Conservation (phyloP, 495 filamentous ascomycete species). For the Annulohypoxylon nitens region DNA sequence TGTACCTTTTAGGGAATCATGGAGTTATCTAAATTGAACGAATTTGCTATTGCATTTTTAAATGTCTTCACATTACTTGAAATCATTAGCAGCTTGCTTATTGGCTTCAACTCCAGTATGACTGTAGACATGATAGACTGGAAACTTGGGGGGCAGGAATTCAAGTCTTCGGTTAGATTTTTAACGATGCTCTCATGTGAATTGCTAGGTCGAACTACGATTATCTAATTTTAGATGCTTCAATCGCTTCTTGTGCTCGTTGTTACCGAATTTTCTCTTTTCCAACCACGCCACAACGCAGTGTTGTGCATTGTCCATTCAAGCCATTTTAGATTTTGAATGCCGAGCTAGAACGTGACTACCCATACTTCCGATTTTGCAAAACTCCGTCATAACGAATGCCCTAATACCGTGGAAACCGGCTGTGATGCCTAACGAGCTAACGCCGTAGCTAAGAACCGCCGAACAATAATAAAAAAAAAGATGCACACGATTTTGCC, state of each 20-base stretch:
- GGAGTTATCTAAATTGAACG: not conserved
- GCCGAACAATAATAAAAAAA: constrained; percentile 2
- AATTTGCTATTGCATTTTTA: not conserved
- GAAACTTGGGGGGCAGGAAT: not conserved
- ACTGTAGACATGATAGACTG: not conserved
- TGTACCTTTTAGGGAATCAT: constrained; percentile 17
- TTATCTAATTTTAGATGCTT: not conserved
- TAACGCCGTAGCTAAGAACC: constrained; percentile 20
- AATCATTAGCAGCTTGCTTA: not conserved
- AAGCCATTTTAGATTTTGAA: constrained; percentile 10
- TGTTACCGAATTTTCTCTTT: not conserved
- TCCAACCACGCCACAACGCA: not conserved
- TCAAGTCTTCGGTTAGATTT: not conserved
- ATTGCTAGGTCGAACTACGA: not conserved
- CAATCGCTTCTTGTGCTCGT: not conserved
- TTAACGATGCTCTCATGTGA: not conserved
- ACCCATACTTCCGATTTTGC: not conserved
- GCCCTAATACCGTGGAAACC: constrained; percentile 15
- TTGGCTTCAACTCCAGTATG: not conserved
- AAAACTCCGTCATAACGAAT: constrained; percentile 22
- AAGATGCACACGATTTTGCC: not conserved
- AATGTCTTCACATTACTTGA: not conserved
- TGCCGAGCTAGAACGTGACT: not conserved
- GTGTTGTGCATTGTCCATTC: not conserved
- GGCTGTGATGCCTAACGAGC: constrained; percentile 10